phyloP scores from a whole-genome alignment of 352 stramenopile genomes.

The Stramenopiles sp. region DNA sequence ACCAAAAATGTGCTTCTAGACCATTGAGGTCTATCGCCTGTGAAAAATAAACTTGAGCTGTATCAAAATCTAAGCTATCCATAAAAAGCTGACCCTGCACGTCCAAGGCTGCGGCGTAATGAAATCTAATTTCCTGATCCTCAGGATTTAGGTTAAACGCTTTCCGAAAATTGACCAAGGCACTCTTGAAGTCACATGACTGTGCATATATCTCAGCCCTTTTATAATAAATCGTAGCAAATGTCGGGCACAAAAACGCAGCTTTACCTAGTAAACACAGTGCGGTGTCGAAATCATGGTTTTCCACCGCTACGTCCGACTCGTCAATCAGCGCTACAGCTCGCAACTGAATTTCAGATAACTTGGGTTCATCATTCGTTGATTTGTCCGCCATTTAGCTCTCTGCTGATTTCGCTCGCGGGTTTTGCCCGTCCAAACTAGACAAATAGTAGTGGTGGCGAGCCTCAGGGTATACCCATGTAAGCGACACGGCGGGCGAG shows the following conservation, averaged over 20 bases:
- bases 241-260: background rate
- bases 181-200: background rate
- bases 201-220: background rate
- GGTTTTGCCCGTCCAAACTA: too few relatives aligned
- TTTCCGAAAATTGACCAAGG: background rate
- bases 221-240: background rate
- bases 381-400: too few relatives aligned
- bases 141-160: background rate
- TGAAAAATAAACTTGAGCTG: background rate
- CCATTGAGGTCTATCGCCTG: background rate
- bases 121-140: background rate
- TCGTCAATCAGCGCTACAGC: too few relatives aligned
- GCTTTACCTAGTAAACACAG: background rate
- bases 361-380: too few relatives aligned
- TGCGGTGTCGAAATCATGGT: background rate
- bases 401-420: too few relatives aligned
- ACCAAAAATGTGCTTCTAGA: background rate
- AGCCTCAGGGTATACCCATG: too few relatives aligned
- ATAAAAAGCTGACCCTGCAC: background rate
- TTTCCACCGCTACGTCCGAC: background rate
- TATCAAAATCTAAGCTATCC: background rate
- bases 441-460: too few relatives aligned
- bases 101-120: background rate
- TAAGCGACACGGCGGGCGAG: too few relatives aligned
- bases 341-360: too few relatives aligned